Evolutionary conservation across 352 stramenopile genomes (phyloP).

Genomic region (Aphanomyces euteiches): DNA sequence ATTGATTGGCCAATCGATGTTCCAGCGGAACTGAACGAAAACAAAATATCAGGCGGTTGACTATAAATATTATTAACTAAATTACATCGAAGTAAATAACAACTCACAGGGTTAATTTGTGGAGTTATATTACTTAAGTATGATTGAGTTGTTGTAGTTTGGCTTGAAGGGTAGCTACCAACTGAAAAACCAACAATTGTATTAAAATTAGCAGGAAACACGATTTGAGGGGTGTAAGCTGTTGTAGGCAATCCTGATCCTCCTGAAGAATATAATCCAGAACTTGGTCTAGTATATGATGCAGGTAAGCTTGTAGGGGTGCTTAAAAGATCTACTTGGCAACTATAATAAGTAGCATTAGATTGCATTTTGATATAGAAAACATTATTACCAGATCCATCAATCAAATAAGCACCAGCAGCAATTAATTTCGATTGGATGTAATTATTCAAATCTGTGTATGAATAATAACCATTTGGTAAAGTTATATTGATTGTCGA

Average conservation of each 20-base stretch:
- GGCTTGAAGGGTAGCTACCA: not conserved
- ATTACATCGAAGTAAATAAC: not conserved
- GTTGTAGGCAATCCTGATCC: not conserved
- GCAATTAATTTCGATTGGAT: not conserved
- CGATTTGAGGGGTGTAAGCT: not conserved
- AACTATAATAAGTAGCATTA: not conserved
- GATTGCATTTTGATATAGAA: constrained; percentile 5
- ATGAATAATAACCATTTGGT: constrained; percentile 1
- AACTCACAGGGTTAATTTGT: constrained; percentile 4
- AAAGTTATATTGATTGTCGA: not conserved
- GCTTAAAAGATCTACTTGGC: not conserved
- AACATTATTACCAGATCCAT: constrained; percentile 6
- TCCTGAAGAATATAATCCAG: constrained; percentile 6
- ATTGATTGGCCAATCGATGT: not conserved
- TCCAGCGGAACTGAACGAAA: not conserved
- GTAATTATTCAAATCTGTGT: not conserved
- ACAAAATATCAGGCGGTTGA: not conserved
- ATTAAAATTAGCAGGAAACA: not conserved
- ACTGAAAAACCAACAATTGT: not conserved
- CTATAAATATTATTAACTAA: constrained; percentile 4
- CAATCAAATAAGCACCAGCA: not conserved
- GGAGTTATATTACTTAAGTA: not conserved
- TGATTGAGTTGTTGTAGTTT: constrained; percentile 2
- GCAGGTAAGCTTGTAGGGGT: not conserved
- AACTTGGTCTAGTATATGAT: too few species aligned